phyloP scores from a whole-genome alignment of 2,329 filamentous ascomycete genomes.

The Pseudocercospora macadamiae region DNA sequence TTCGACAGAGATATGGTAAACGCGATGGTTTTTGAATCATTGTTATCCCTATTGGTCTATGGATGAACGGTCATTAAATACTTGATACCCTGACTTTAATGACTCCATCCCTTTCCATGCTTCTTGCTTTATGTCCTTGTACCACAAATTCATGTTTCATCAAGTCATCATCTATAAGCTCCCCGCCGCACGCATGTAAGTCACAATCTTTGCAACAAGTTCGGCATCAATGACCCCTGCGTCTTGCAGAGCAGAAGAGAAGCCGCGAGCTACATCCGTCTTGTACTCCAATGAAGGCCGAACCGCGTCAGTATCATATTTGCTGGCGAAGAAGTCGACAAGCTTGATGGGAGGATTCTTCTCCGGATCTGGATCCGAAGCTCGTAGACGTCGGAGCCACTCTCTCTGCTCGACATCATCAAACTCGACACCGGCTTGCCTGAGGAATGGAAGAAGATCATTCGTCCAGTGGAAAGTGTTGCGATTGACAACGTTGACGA shows the following conservation, averaged over 20 bases:
- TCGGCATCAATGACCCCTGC: background rate
- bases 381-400: constrained; percentile 51
- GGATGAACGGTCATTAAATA: no score
- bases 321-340: constrained; percentile 36
- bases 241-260: constrained; percentile 3
- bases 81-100: no score
- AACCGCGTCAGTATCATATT: constrained; percentile 29
- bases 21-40: no score
- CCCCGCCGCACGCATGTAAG: constrained; percentile 8
- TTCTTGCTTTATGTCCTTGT: background rate
- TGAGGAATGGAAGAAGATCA: constrained; percentile 57
- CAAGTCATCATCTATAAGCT: constrained; percentile 9
- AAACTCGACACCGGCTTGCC: constrained; percentile 50
- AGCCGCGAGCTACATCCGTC: constrained; percentile 7
- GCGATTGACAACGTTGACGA: constrained; percentile 46
- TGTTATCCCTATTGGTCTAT: no score
- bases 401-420: constrained; percentile 47
- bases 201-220: constrained; percentile 16
- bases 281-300: background rate
- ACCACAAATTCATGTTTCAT: background rate
- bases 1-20: no score
- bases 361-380: constrained; percentile 45
- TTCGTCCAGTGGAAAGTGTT: constrained; percentile 55
- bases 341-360: constrained; percentile 39
- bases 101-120: no score